phyloP scores from a whole-genome alignment of 2,329 filamentous ascomycete genomes.

The Dothistroma septosporum region DNA sequence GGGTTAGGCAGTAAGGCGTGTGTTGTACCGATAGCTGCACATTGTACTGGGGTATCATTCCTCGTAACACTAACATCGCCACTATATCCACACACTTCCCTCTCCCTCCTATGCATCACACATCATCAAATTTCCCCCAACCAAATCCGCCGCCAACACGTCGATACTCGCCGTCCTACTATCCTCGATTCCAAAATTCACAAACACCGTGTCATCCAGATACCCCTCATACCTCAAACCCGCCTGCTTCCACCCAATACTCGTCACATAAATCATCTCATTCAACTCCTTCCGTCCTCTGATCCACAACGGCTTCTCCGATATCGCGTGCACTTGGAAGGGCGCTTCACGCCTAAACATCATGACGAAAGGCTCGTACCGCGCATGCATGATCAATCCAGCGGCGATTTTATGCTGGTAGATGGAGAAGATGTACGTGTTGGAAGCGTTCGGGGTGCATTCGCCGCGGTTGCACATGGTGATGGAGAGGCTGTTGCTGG shows the following conservation, averaged over 20 bases:
- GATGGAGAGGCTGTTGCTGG: constrained; percentile 55
- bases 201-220: constrained; percentile 53
- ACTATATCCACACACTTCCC: neutral
- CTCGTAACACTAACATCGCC: neutral
- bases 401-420: constrained; percentile 54
- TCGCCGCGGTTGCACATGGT: constrained; percentile 53
- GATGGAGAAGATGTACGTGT: constrained; percentile 53
- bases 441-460: constrained; percentile 46
- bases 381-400: constrained; percentile 42
- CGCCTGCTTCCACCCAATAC: constrained; percentile 52
- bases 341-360: constrained; percentile 48
- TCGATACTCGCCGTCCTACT: constrained; percentile 48
- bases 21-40: neutral
- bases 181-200: constrained; percentile 57
- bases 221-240: constrained; percentile 53
- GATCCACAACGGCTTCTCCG: constrained; percentile 53
- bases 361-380: constrained; percentile 56
- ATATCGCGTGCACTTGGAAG: constrained; percentile 51
- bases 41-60: neutral
- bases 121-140: constrained; percentile 28
- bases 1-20: neutral
- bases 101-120: neutral
- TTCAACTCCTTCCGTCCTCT: constrained; percentile 45
- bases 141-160: constrained; percentile 48
- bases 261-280: constrained; percentile 58